Conservation (phyloP, 148 eudicot genomes). For the Chenopodium berlandieri region DNA sequence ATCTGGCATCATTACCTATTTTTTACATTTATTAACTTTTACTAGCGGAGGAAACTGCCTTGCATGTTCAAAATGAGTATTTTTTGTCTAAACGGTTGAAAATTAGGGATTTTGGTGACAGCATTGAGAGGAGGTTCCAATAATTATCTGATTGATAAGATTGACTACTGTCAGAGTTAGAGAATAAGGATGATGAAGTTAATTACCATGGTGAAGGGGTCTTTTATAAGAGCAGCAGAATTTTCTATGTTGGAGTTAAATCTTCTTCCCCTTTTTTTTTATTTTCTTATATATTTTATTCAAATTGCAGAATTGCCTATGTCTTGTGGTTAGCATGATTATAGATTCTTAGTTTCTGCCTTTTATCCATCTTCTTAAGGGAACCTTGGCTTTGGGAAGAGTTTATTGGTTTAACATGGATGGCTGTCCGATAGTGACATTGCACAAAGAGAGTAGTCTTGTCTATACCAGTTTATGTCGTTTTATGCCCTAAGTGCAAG, state of each 20-base stretch:
- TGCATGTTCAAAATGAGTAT: not conserved
- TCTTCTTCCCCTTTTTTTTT: not conserved
- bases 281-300: not conserved
- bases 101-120: not conserved
- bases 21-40: not conserved
- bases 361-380: not conserved
- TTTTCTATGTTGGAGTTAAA: not conserved
- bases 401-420: not conserved
- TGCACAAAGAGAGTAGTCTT: not conserved
- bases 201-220: not conserved
- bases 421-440: not conserved
- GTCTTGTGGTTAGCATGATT: not conserved
- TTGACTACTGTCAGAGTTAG: not conserved
- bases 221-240: not conserved
- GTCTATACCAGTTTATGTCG: not conserved
- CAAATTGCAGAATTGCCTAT: not conserved
- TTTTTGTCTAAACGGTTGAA: not conserved
- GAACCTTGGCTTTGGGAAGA: not conserved
- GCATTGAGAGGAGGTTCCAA: not conserved
- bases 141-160: not conserved
- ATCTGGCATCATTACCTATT: not conserved
- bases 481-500: no score
- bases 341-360: not conserved
- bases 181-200: not conserved
- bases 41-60: not conserved